A percentile compares a stretch with the other conserved stretches of the same genome.
phyloP scores from a whole-genome alignment of 129 eudicot genomes.

The Pittosporum tobira region DNA sequence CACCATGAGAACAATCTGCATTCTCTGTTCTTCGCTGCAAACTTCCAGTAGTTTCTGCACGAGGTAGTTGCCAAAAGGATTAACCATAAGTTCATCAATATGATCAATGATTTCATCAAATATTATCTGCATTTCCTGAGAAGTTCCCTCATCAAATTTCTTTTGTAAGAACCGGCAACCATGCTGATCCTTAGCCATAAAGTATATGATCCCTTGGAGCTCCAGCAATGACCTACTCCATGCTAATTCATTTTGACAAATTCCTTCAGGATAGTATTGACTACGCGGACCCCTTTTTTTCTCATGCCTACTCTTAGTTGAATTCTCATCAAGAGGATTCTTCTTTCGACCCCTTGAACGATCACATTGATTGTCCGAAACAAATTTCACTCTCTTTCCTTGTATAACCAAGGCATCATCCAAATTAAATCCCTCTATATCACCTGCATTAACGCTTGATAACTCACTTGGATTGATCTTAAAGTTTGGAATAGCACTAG shows the following conservation, averaged over 20 bases:
- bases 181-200: constrained; percentile 58
- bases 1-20: constrained; percentile 35
- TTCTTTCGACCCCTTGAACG: constrained; percentile 21
- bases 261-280: constrained; percentile 14
- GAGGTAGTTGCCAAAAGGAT: constrained; percentile 73
- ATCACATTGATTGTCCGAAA: constrained; percentile 19
- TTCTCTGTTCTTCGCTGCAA: constrained; percentile 57
- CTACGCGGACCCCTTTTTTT: neutral
- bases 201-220: constrained; percentile 40
- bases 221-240: constrained; percentile 32
- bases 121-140: constrained; percentile 43
- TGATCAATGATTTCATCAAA: constrained; percentile 46
- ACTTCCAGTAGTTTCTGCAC: constrained; percentile 63
- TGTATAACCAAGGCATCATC: constrained; percentile 28
- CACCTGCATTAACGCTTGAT: constrained; percentile 6
- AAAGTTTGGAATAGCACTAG: neutral
- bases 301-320: constrained; percentile 5
- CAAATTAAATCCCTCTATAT: constrained; percentile 13
- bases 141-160: constrained; percentile 44
- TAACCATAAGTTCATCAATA: constrained; percentile 49
- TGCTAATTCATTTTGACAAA: constrained; percentile 25
- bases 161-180: constrained; percentile 68
- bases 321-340: constrained; percentile 6
- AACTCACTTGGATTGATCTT: neutral
- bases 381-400: constrained; percentile 28